These are phyloP conservation scores for Paraglomus brasilianum DNA, from an alignment of 192 early-diverging fungal species.

Conservation along the genomic window DNA sequence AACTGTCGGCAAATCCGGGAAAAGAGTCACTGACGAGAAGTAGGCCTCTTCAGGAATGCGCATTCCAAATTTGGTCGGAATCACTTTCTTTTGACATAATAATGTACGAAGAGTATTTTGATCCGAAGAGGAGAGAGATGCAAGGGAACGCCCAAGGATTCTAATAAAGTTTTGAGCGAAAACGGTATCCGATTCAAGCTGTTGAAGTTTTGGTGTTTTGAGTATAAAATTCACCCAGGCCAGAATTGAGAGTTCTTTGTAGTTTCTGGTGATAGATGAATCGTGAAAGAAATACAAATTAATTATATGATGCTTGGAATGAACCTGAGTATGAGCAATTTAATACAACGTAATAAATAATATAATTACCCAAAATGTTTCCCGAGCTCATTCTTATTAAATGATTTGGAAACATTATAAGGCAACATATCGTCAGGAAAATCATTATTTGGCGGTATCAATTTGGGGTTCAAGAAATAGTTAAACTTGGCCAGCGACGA, in stretches of 20 bases:
- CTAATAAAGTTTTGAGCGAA: constrained; percentile 71
- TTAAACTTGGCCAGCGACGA: constrained; percentile 51
- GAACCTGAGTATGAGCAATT: no score
- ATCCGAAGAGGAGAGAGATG: constrained; percentile 36
- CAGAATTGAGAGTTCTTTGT: constrained; percentile 56
- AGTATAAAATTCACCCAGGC: constrained; percentile 64
- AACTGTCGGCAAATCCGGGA: constrained; percentile 79
- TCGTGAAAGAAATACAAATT: no score
- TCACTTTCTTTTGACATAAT: constrained; percentile 53
- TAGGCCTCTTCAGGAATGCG: constrained; percentile 69
- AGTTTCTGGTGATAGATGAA: no score
- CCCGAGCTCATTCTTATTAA: constrained; percentile 58
- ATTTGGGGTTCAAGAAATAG: constrained; percentile 65
- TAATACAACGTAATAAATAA: no score
- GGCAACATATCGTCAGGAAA: constrained; percentile 62
- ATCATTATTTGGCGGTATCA: constrained; percentile 61
- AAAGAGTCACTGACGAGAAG: constrained; percentile 75
- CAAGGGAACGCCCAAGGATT: constrained; percentile 51
- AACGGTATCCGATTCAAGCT: no score
- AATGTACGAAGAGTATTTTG: constrained; percentile 35
- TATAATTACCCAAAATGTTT: constrained; percentile 48
- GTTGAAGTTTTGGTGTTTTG: constrained; percentile 46
- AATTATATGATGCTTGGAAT: no score
- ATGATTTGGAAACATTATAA: constrained; percentile 60
- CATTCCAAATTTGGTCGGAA: constrained; percentile 72